Evolutionary conservation across 169 alveolate genomes (phyloP), one percentile per base, ranked within the genome.

Genomic region (Cryptosporidium xiaoi): DNA sequence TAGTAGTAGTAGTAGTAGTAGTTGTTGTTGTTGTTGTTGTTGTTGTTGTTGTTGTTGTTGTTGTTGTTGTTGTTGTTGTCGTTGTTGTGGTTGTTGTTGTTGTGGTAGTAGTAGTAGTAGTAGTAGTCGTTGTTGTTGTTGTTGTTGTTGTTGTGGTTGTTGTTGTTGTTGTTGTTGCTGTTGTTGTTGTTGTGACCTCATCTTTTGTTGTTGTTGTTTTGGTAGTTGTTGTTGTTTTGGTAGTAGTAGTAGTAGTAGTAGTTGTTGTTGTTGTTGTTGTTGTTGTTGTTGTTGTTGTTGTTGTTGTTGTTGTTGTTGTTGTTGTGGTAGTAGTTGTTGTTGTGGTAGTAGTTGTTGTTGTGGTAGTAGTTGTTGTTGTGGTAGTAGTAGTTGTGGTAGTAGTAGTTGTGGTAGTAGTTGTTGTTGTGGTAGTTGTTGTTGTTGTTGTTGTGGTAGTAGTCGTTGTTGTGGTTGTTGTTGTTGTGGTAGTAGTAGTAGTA

Each of bases 391-490:
- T 50, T 50, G 10, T 50, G 18, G 10, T 50, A 10, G 71, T 65
- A 27, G 71, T 65, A 10, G 71, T 65, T 10, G 71, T 65, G n/a
- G 71, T 65, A 0, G 48, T 67, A 18, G 66, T 67, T 24, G 65
- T 67, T 0, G 83, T 67, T 2, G 83, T 68, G 0, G 83, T 51
- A 0, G 64, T 68, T 1, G 83, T 50, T 0, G 66, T 68, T 27
- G 83, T 68, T 0, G 83, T 68, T 2, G 83, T 68, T 13, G 65
- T 51, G n/a, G n/a, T n/a, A n/a, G n/a, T n/a, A n/a, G 82, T 50
- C 0, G 65, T 66, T 8, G 82, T 66, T 2, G 82, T 66, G 1
- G 82, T 66, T 0, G 82, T 40, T 0, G 82, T 65, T 6, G 82
- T 33, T 1, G 55, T 65, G 0, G 55, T 82, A 0, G 89, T 82